A percentile compares a stretch with the other conserved stretches of the same genome.
phyloP scores from a whole-genome alignment of 2,329 filamentous ascomycete species.

The Paracamarosporium sp. region DNA sequence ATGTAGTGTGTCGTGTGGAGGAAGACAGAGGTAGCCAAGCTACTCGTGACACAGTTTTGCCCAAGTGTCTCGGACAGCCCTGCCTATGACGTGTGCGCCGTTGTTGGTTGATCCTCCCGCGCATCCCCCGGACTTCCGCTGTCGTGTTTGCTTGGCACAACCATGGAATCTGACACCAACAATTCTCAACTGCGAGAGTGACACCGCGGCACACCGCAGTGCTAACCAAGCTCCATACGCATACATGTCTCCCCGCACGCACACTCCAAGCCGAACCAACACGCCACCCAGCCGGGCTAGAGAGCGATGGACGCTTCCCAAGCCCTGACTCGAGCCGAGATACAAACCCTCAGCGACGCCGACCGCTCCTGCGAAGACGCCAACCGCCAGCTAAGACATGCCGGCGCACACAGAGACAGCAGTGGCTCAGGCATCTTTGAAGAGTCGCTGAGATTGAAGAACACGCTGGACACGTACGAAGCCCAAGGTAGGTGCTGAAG shows the following conservation, averaged over 20 bases:
- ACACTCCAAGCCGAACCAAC: constrained; percentile 1
- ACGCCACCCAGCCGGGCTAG: constrained; percentile 1
- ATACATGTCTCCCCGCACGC: constrained; percentile 23
- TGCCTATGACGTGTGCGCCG: neutral
- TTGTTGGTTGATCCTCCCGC: constrained; percentile 5
- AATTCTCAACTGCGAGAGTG: constrained; percentile 11
- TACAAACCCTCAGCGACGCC: constrained; percentile 28
- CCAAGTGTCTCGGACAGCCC: neutral
- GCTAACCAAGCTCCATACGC: neutral
- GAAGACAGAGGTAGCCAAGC: neutral
- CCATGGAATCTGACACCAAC: constrained; percentile 12
- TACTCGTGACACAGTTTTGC: too few relatives aligned
- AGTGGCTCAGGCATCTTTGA: constrained; percentile 28
- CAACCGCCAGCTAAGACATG: constrained; percentile 15
- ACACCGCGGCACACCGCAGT: constrained; percentile 9
- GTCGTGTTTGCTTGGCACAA: constrained; percentile 10
- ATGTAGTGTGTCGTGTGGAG: too few relatives aligned
- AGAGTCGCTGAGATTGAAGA: constrained; percentile 38
- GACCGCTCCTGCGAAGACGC: constrained; percentile 22
- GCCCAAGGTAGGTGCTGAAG: constrained; percentile 13
- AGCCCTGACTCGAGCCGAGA: constrained; percentile 29
- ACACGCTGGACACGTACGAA: constrained; percentile 39
- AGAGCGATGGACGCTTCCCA: constrained; percentile 34
- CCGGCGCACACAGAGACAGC: neutral
- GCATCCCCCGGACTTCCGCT: neutral